These are phyloP conservation scores for Chaetomium fimeti DNA, from an alignment of 495 filamentous ascomycete species.

Conservation along the genomic window DNA sequence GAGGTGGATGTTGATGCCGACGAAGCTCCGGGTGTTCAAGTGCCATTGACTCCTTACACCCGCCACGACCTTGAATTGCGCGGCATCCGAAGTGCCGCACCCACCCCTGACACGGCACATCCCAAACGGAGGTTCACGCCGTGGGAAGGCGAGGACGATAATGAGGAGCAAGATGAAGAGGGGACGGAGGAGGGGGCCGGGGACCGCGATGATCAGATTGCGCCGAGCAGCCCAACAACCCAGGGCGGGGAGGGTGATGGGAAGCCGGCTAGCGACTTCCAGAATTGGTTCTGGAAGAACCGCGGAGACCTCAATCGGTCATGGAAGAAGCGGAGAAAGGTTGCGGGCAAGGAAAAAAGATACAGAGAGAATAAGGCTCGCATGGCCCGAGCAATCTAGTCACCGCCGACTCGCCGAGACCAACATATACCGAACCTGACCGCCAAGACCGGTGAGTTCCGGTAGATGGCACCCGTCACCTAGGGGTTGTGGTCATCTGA, in stretches of 20 bases:
- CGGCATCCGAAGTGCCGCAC: slow-evolving; percentile 77
- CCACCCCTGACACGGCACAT: slow-evolving; percentile 91
- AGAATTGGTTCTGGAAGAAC: slow-evolving; percentile 90
- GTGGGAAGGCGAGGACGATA: slow-evolving; percentile 46
- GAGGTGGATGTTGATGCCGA: slow-evolving; percentile 41
- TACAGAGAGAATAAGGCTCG: slow-evolving; percentile 77
- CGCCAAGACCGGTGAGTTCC: background rate
- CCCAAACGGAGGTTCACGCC: slow-evolving; percentile 56
- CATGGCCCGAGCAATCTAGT: slow-evolving; percentile 47
- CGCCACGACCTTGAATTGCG: slow-evolving; percentile 72
- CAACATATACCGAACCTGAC: background rate
- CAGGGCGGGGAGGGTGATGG: slow-evolving; percentile 32
- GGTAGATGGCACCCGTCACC: background rate
- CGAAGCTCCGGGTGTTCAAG: slow-evolving; percentile 31
- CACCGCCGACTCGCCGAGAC: background rate
- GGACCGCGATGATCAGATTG: slow-evolving; percentile 29
- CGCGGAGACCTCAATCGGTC: slow-evolving; percentile 84
- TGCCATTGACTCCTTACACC: slow-evolving; percentile 77
- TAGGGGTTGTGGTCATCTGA: background rate
- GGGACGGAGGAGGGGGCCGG: slow-evolving; percentile 26
- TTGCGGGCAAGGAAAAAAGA: slow-evolving; percentile 79
- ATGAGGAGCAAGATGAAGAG: slow-evolving; percentile 42
- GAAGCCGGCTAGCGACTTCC: slow-evolving; percentile 61
- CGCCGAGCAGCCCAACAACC: slow-evolving; percentile 20
- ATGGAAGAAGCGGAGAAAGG: slow-evolving; percentile 83